Percentiles rank a stretch among this genome's conserved stretches.
Evolutionary conservation across 768 basidiomycete species (phyloP).

Genomic region (Kwoniella heveanensis): DNA sequence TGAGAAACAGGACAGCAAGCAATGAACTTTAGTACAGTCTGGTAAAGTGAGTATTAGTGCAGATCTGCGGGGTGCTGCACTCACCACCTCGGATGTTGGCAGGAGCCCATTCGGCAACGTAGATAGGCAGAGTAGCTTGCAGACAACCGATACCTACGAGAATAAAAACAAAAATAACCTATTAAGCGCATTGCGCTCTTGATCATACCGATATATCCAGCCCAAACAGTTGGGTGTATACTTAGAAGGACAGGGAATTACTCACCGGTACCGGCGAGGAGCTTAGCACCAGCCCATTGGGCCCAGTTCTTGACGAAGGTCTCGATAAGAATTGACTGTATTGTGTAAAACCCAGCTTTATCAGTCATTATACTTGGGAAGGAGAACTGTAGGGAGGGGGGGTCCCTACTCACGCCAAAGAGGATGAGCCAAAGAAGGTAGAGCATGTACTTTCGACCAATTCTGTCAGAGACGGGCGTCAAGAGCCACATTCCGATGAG

Average conservation of each 20-base stretch:
- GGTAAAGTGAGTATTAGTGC: no score
- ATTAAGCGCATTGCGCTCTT: no score
- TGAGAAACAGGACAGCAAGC: neutral
- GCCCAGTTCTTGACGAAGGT: constrained; percentile 19
- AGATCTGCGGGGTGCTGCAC: neutral
- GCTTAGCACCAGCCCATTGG: constrained; percentile 25
- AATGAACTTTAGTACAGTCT: no score
- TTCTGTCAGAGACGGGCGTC: constrained; percentile 20
- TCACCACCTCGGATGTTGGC: constrained; percentile 29
- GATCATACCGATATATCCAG: no score
- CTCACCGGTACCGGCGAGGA: constrained; percentile 25
- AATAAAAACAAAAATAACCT: no score
- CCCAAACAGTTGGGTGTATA: no score
- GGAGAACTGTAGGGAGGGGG: no score
- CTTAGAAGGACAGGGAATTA: neutral
- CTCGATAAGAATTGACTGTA: constrained; percentile 26
- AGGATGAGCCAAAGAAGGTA: constrained; percentile 28
- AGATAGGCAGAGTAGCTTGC: constrained; percentile 25
- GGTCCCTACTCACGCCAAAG: constrained; percentile 16
- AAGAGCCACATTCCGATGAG: constrained; percentile 24
- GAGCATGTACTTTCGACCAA: constrained; percentile 27
- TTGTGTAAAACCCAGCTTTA: no score
- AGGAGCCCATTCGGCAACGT: constrained; percentile 31
- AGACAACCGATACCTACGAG: constrained; percentile 18
- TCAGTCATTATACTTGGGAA: no score